Evolutionary conservation across 441 rosid genomes (phyloP), one percentile per base, ranked within the genome.

Genomic region (Croton laevigatus): DNA sequence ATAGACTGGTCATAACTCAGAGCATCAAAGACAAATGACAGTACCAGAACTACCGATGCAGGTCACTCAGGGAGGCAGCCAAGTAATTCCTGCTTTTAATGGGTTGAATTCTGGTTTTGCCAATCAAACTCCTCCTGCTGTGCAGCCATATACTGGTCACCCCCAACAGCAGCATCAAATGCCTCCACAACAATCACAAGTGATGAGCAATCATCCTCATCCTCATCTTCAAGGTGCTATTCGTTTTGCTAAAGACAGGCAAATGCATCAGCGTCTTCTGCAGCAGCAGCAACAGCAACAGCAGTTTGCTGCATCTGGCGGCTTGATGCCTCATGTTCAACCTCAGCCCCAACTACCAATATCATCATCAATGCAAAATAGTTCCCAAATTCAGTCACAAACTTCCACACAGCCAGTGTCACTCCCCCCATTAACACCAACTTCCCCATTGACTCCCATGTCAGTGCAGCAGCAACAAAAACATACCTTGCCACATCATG

Each of bases 151-250:
- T 79, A 80, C 88, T 60, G 87, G 85, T 75, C 97, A 88, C 83
- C 76, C 86, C 63, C 88, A 85, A 19, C 57, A 53, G 80, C 98
- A 81, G 62, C 97, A 89, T 76, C 98, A 86, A 73, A 78, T 83
- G 70, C 80, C 93, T 34, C 69, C 89, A 11, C 99, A 87, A 76
- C 96, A 80, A 76, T 79, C 98, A 52, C 90, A 86, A 73, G 79
- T 82, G 62, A 78, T 81, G 55, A 78, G 81, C 78, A 87, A 79
- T 75, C 81, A 88, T 73, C 97, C 84, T 79, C 87, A 79, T 72
- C 80, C 88, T 76, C 94, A 86, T 76, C 84, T 88, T 84, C 97
- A 82, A 66, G 88, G 85, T 89, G 90, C 91, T 65, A 69, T 86
- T 65, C 92, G 84, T 60, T 65, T 80, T 23, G 84, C 88, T 75